Conservation (phyloP, 2,329 filamentous ascomycete genomes). For the Delphinella strobiligena region DNA sequence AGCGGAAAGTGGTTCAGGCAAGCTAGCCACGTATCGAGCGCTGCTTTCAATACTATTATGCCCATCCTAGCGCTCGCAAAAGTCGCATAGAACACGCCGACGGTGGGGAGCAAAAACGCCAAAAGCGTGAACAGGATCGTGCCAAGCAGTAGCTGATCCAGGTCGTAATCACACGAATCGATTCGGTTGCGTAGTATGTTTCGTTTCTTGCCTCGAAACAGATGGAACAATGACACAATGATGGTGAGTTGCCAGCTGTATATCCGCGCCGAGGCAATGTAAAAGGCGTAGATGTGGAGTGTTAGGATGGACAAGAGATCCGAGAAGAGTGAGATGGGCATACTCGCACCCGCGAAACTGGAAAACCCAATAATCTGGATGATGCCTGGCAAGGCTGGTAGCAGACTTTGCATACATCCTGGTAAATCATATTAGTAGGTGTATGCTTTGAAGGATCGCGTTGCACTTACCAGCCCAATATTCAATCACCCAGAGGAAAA, state of each 20-base stretch:
- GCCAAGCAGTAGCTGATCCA: constrained; percentile 89
- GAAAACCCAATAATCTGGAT: constrained; percentile 91
- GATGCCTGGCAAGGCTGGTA: constrained; percentile 69
- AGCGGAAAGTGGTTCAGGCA: constrained; percentile 96
- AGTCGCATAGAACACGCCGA: constrained; percentile 92
- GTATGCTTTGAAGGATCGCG: background rate
- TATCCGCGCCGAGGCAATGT: constrained; percentile 89
- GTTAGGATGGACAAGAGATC: constrained; percentile 86
- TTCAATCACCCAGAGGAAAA: constrained; percentile 97
- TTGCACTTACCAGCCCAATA: constrained; percentile 71
- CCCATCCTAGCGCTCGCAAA: constrained; percentile 91
- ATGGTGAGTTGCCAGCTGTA: constrained; percentile 99
- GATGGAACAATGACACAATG: constrained; percentile 91
- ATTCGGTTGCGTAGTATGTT: constrained; percentile 95
- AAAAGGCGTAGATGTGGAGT: constrained; percentile 95
- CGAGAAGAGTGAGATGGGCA: constrained; percentile 92
- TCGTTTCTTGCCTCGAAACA: constrained; percentile 95
- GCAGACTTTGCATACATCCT: constrained; percentile 66
- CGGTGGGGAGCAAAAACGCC: constrained; percentile 88
- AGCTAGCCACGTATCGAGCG: constrained; percentile 80
- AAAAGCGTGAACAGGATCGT: constrained; percentile 94
- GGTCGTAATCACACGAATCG: constrained; percentile 95
- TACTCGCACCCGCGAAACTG: constrained; percentile 88
- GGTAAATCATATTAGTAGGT: constrained; percentile 4
- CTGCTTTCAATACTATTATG: constrained; percentile 86